phyloP scores from a whole-genome alignment of 1,139 yeast genomes.

The Zygosaccharomyces sapae region DNA sequence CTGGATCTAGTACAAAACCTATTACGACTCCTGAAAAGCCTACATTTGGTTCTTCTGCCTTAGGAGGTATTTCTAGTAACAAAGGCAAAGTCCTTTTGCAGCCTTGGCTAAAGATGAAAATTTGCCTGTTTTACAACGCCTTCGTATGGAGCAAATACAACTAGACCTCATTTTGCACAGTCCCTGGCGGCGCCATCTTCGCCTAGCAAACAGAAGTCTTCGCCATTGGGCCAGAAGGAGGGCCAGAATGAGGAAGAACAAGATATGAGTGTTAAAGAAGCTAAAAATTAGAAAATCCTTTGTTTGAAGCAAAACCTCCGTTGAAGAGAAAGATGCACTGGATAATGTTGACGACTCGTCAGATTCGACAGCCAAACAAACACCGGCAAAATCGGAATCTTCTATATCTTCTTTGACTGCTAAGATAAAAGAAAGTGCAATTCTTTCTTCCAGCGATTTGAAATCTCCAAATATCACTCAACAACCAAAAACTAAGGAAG shows the following conservation, averaged over 20 bases:
- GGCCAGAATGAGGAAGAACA: not conserved
- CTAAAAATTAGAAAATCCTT: not conserved
- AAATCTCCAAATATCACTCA: constrained; percentile 9
- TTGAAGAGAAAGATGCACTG: constrained; percentile 9
- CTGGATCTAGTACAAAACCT: constrained; percentile 7
- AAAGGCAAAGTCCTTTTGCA: constrained; percentile 7
- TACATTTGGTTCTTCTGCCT: constrained; percentile 15
- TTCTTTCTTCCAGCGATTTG: constrained; percentile 17
- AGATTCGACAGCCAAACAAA: constrained; percentile 25
- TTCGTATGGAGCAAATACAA: constrained; percentile 8
- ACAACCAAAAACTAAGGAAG: constrained; percentile 1
- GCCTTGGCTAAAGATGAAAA: constrained; percentile 5
- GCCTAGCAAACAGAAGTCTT: not conserved
- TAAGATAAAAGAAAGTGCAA: constrained; percentile 30
- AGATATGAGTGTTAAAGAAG: not conserved
- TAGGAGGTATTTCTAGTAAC: constrained; percentile 6
- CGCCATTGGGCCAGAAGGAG: not conserved
- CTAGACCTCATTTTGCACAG: constrained; percentile 10
- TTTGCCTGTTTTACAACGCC: constrained; percentile 8
- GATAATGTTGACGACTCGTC: constrained; percentile 9
- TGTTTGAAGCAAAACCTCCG: constrained; percentile 13
- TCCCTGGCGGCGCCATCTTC: constrained; percentile 3
- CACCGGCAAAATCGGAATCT: constrained; percentile 10
- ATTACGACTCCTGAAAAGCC: constrained; percentile 8
- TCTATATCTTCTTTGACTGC: constrained; percentile 26